Evolutionary conservation across 1,284 basidiomycete species (phyloP), one percentile per base, ranked within the genome.

Genomic region (Cryptococcus floricola): DNA sequence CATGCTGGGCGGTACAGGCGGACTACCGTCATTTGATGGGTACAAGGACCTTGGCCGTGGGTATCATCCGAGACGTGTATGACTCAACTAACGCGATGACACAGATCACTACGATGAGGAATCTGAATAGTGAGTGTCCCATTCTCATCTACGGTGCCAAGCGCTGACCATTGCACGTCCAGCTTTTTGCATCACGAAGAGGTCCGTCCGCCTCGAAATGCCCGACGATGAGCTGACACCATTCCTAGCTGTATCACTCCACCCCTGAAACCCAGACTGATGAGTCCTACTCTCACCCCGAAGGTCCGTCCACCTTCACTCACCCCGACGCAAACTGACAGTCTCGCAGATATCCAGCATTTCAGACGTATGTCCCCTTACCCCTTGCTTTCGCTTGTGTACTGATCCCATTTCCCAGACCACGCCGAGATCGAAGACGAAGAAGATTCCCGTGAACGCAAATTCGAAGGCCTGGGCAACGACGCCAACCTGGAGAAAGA

Each of bases 231-330:
- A 44, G 25, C 48, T 38, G 10, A 37, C 27, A 13, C 19, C 14
- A 56, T 38, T 47, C 70, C 86, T 89, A 96, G 80, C 80, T 91
- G 76, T 96, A 84, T 81, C 95, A 99, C 79, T 88, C 77, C 56
- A 97, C 93, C 23, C 93, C 93, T 0, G 95, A 98, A 74, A 96
- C 94, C 0, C 95, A 98, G 77, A 92, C 90, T 0, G 94, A 97
- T 71, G 91, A 93, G 66, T 83, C 91, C 0, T 98, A 98, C 79
- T 88, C 75, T 58, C 95, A 99, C 75, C 86, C 90, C 3, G 96
- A 96, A 76, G 92, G 94, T 77, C 60, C 45, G 45, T 46, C 19
- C 45, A 10, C 44, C 25, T 25, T 25, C 14, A 9, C 19, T 12
- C 18, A 38, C 19, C 10, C 18, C 18, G 18, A 6, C 13, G 27